A percentile compares a stretch with the other conserved stretches of the same genome.
Evolutionary conservation across 1,284 basidiomycete species (phyloP).

Genomic region (Microstroma glucosiphilum): DNA sequence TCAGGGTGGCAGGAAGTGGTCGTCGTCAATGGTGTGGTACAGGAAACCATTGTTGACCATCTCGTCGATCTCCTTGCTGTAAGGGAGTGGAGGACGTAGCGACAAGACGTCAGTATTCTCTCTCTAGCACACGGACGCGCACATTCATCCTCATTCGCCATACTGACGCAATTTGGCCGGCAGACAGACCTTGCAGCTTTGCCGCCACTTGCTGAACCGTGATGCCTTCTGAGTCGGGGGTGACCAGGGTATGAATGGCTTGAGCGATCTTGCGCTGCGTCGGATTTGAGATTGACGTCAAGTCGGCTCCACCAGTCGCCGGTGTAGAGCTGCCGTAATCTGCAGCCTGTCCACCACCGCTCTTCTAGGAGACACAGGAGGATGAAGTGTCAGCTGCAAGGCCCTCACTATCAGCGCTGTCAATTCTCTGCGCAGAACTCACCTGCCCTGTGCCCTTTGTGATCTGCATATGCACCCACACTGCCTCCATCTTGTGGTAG

Average conservation of each 20-base stretch:
- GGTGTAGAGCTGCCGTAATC: not conserved
- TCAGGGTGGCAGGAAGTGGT: conserved; percentile 5
- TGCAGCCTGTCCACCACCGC: not conserved
- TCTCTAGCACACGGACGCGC: not conserved
- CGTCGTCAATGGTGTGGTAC: conserved; percentile 6
- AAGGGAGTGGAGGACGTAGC: not conserved
- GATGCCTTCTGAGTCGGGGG: conserved; percentile 2
- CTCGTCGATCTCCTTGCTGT: conserved; percentile 7
- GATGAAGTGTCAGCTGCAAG: not conserved
- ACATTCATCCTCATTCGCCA: not conserved
- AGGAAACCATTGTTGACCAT: conserved; percentile 9
- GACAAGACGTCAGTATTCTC: not conserved
- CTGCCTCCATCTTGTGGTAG: conserved; percentile 66
- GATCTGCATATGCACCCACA: conserved; percentile 51
- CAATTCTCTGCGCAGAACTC: no score
- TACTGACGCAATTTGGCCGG: not conserved
- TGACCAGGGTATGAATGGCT: not conserved
- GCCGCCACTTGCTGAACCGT: not conserved
- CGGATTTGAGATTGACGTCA: not conserved
- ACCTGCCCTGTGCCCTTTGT: conserved; percentile 18
- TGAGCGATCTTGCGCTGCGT: conserved; percentile 2
- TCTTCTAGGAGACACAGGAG: not conserved
- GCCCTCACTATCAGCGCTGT: not conserved
- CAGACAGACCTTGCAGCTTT: not conserved
- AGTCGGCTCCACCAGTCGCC: not conserved